Conservation (phyloP, 2,329 filamentous ascomycete genomes). For the Aspergillus sp. region DNA sequence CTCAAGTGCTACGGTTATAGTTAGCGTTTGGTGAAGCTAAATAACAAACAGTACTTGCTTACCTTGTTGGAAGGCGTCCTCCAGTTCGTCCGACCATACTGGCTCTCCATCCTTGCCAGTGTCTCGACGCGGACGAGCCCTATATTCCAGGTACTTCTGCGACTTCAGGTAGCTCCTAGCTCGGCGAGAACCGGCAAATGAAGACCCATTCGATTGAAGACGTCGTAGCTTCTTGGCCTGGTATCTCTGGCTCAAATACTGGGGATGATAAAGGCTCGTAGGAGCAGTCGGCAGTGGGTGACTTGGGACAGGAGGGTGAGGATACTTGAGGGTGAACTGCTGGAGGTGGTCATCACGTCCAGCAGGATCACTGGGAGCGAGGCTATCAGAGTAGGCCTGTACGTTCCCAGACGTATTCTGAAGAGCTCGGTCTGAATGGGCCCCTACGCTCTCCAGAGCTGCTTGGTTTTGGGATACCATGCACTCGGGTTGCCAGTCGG, state of each 20-base stretch:
- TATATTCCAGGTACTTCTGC: constrained; percentile 47
- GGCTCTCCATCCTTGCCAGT: constrained; percentile 45
- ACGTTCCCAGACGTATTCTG: constrained; percentile 46
- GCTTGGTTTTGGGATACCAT: constrained; percentile 39
- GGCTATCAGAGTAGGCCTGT: constrained; percentile 40
- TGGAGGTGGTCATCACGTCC: constrained; percentile 37
- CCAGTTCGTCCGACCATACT: constrained; percentile 48
- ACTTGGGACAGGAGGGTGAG: constrained; percentile 27
- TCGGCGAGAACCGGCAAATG: constrained; percentile 25
- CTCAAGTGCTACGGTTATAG: constrained; percentile 47
- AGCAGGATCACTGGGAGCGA: constrained; percentile 28
- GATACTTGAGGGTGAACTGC: constrained; percentile 38
- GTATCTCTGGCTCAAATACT: constrained; percentile 30
- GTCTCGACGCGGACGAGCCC: constrained; percentile 43
- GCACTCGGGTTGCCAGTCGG: constrained; percentile 42
- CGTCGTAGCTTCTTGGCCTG: constrained; percentile 38
- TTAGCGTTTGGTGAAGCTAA: constrained; percentile 15
- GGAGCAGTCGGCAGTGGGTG: constrained; percentile 26
- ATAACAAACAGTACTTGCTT: constrained; percentile 10
- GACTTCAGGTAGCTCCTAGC: constrained; percentile 39
- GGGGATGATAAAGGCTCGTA: constrained; percentile 27
- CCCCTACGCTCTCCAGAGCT: constrained; percentile 35
- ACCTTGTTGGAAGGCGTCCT: constrained; percentile 52
- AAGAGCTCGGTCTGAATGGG: constrained; percentile 38
- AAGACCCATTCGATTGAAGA: constrained; percentile 34